Evolutionary conservation across 805 yeast genomes (phyloP).

Genomic region (Candida sithepensis): DNA sequence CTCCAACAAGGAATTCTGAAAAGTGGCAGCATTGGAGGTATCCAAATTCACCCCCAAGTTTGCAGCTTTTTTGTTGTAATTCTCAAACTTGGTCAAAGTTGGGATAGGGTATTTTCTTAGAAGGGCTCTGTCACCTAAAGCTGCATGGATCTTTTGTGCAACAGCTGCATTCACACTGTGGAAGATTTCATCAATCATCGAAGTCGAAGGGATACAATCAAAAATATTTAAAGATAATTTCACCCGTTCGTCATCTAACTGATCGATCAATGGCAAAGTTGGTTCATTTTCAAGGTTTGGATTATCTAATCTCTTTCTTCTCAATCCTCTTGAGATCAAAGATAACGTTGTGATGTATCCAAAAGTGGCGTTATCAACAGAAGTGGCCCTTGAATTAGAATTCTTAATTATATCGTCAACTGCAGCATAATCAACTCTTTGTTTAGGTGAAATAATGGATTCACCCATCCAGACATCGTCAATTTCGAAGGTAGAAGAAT

Average conservation of each 20-base stretch:
- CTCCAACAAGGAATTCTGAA: slow-evolving; percentile 65
- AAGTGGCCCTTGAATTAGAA: slow-evolving; percentile 15
- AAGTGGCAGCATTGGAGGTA: slow-evolving; percentile 64
- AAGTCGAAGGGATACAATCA: slow-evolving; percentile 52
- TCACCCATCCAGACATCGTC: slow-evolving; percentile 75
- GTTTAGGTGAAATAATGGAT: slow-evolving; percentile 62
- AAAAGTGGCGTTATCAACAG: slow-evolving; percentile 55
- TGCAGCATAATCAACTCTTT: slow-evolving; percentile 48
- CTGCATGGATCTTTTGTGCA: slow-evolving; percentile 74
- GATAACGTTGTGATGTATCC: slow-evolving; percentile 58
- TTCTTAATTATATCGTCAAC: slow-evolving; percentile 48
- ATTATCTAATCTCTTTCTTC: slow-evolving; percentile 61
- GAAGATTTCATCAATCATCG: slow-evolving; percentile 69
- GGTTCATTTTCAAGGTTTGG: slow-evolving; percentile 44
- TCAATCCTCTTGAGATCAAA: slow-evolving; percentile 64
- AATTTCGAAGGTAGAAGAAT: slow-evolving; percentile 65
- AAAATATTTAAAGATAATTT: slow-evolving; percentile 70
- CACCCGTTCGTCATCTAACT: slow-evolving; percentile 81
- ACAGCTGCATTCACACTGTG: slow-evolving; percentile 80
- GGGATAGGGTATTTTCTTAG: slow-evolving; percentile 89
- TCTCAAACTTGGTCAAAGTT: slow-evolving; percentile 72
- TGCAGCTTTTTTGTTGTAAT: slow-evolving; percentile 68
- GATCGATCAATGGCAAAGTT: slow-evolving; percentile 65
- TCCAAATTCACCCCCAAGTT: slow-evolving; percentile 68
- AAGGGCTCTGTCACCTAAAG: slow-evolving; percentile 75